A percentile compares a stretch with the other conserved stretches of the same genome.
Evolutionary conservation across 116 monocot species (phyloP).

Genomic region (Trichopus zeylanicus): DNA sequence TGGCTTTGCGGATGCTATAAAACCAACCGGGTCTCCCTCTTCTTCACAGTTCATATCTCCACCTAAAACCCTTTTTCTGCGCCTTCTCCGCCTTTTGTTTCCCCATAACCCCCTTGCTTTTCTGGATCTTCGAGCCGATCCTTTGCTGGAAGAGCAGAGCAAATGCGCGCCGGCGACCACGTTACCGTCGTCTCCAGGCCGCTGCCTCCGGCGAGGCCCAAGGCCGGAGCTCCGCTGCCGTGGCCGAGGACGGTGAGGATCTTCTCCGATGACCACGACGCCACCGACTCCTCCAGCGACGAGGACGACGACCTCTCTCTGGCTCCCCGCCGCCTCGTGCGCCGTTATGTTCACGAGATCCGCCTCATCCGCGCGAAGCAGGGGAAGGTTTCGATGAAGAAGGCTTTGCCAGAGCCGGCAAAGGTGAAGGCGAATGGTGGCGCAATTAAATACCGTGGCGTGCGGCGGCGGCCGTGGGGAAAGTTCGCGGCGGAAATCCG

Average conservation of each 20-base stretch:
- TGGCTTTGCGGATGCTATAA: no score
- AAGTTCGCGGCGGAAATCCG: conserved; percentile 84
- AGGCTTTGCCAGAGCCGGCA: no score
- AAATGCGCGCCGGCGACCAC: neutral
- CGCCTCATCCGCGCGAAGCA: conserved; percentile 8
- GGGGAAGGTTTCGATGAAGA: neutral
- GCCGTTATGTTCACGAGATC: conserved; percentile 58
- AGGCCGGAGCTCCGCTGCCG: neutral
- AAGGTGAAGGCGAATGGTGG: neutral
- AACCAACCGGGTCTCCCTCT: no score
- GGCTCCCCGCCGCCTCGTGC: conserved; percentile 16
- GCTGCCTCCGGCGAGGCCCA: neutral
- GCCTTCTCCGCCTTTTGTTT: no score
- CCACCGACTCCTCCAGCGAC: conserved; percentile 70
- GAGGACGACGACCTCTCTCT: conserved; percentile 1
- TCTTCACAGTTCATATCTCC: no score
- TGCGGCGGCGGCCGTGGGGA: conserved; percentile 73
- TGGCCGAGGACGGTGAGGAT: conserved; percentile 24
- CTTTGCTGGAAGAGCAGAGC: no score
- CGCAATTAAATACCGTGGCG: conserved; percentile 50
- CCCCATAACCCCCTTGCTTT: no score
- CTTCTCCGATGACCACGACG: conserved; percentile 57
- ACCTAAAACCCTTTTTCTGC: no score
- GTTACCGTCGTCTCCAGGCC: neutral
- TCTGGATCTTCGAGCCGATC: neutral